A percentile compares a stretch with the other conserved stretches of the same genome.
These are phyloP conservation scores for Neonectria coccinea DNA, from an alignment of 2,329 filamentous ascomycete genomes.

Conservation along the genomic window DNA sequence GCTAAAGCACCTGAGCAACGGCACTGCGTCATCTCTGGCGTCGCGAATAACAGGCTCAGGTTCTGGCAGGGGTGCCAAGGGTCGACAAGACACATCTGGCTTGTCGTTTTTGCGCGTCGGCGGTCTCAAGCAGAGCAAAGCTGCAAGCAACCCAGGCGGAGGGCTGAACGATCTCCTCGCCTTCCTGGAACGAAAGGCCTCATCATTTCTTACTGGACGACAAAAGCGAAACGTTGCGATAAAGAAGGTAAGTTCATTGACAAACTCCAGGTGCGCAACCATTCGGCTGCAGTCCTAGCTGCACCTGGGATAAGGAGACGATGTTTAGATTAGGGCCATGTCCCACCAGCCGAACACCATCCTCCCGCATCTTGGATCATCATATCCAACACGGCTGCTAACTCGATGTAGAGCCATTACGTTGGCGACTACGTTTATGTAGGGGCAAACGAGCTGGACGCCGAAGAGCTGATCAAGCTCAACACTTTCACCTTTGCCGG, in stretches of 20 bases:
- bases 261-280: constrained; percentile 46
- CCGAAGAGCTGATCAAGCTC: constrained; percentile 73
- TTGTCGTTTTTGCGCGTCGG: constrained; percentile 61
- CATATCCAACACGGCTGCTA: constrained; percentile 64
- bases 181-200: constrained; percentile 79
- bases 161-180: constrained; percentile 73
- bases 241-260: constrained; percentile 78
- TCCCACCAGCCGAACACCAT: constrained; percentile 37
- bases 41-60: constrained; percentile 51
- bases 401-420: constrained; percentile 75
- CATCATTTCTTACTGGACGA: constrained; percentile 59
- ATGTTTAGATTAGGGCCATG: constrained; percentile 36
- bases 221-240: constrained; percentile 69
- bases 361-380: constrained; percentile 37
- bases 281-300: constrained; percentile 35
- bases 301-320: constrained; percentile 36
- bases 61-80: constrained; percentile 41
- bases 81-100: constrained; percentile 38
- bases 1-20: constrained; percentile 55
- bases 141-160: constrained; percentile 72
- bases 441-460: constrained; percentile 72
- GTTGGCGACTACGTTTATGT: constrained; percentile 78
- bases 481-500: constrained; percentile 78
- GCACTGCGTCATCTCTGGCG: constrained; percentile 49
- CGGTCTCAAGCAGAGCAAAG: constrained; percentile 77